phyloP scores from a whole-genome alignment of 208 protist genomes.

The Angomonas deanei region DNA sequence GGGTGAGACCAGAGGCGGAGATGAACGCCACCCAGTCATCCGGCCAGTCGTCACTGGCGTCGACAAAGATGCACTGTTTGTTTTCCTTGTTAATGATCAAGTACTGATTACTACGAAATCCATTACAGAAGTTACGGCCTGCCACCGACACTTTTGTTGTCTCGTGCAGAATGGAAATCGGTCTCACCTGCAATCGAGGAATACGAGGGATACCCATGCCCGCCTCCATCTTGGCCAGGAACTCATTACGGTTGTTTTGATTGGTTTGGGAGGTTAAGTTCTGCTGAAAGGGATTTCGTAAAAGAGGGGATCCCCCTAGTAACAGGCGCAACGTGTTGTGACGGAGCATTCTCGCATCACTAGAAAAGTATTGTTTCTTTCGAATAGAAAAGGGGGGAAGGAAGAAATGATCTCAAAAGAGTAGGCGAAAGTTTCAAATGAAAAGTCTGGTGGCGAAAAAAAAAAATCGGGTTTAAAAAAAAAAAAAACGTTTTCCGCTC shows the following conservation, averaged over 20 bases:
- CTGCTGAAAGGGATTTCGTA: constrained; percentile 43
- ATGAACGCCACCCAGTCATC: constrained; percentile 88
- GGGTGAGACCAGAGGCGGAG: constrained; percentile 39
- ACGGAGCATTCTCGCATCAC: not conserved
- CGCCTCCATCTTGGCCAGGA: constrained; percentile 67
- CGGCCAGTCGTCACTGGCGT: constrained; percentile 86
- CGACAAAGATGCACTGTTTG: constrained; percentile 74
- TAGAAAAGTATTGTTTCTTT: not conserved
- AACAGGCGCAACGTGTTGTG: not conserved
- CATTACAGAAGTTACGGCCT: constrained; percentile 74
- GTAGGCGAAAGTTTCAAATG: not conserved
- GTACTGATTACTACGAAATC: constrained; percentile 83
- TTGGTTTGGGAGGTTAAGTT: constrained; percentile 86
- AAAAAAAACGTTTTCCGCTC: not conserved
- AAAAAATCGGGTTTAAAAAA: not conserved
- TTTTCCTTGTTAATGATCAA: constrained; percentile 67
- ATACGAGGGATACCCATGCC: constrained; percentile 64
- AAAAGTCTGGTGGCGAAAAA: constrained; percentile 2
- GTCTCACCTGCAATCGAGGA: constrained; percentile 45
- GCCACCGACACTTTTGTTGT: constrained; percentile 70
- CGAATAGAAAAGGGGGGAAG: not conserved
- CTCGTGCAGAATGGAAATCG: constrained; percentile 81
- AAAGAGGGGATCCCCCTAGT: constrained; percentile 13
- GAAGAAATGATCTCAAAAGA: not conserved
- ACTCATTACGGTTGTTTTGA: constrained; percentile 63